phyloP scores from a whole-genome alignment of 352 stramenopile species.

The Plasmopara viticola region DNA sequence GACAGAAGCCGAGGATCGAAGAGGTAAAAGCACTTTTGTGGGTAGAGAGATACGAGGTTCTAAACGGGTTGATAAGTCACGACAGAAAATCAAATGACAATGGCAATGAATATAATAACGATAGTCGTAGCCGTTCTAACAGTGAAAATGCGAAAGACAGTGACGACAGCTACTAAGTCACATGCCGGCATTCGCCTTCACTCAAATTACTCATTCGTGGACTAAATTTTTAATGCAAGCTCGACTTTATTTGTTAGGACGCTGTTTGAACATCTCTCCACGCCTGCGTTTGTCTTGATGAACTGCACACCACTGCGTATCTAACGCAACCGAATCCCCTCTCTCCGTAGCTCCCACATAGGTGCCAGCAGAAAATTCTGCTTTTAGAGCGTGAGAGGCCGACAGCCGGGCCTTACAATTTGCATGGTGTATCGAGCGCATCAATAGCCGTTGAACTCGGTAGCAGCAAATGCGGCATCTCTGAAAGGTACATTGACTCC shows the following conservation, averaged over 20 bases:
- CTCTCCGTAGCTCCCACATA: constrained; percentile 4
- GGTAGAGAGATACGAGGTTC: constrained; percentile 33
- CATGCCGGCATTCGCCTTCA: constrained; percentile 2
- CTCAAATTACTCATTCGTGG: not conserved
- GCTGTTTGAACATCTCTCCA: constrained; percentile 13
- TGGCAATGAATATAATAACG: constrained; percentile 9
- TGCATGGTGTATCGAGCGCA: constrained; percentile 17
- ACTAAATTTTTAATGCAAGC: not conserved
- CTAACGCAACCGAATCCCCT: not conserved
- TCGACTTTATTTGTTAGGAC: not conserved
- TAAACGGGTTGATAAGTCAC: not conserved
- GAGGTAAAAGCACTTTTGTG: constrained; percentile 43
- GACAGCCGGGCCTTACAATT: constrained; percentile 23
- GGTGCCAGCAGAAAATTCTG: constrained; percentile 14
- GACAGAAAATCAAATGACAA: not conserved
- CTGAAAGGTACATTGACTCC: constrained; percentile 40
- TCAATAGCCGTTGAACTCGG: constrained; percentile 43
- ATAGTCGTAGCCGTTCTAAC: not conserved
- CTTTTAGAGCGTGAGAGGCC: constrained; percentile 11
- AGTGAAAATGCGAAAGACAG: constrained; percentile 3
- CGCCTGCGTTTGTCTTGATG: constrained; percentile 39
- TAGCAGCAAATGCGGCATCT: constrained; percentile 67
- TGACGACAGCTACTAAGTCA: not conserved
- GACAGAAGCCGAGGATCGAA: constrained; percentile 3
- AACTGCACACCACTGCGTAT: constrained; percentile 20